A percentile compares a stretch with the other conserved stretches of the same genome.
Evolutionary conservation across 176 grass and related monocot genomes (phyloP).

Genomic region (Zizania latifolia): DNA sequence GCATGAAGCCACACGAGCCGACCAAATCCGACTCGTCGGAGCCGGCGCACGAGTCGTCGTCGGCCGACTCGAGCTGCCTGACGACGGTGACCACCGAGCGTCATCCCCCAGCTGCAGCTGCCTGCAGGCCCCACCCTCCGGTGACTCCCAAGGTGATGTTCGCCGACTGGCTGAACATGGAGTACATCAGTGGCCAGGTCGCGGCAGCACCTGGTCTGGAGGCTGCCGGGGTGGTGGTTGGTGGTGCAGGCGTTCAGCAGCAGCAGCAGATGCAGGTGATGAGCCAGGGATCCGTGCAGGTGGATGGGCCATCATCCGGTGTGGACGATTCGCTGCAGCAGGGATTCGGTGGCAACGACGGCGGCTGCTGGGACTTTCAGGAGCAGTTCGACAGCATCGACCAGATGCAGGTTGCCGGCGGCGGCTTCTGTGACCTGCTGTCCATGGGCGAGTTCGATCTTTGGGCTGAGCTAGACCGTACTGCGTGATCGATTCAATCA

Average conservation of each 20-base stretch:
- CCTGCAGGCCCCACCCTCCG: slow-evolving; percentile 13
- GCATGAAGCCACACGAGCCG: not conserved
- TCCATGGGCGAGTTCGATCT: slow-evolving; percentile 39
- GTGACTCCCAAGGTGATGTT: slow-evolving; percentile 81
- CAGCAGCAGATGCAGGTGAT: not conserved
- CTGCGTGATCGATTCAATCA: not conserved
- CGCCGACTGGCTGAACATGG: slow-evolving; percentile 74
- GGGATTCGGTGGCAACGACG: slow-evolving; percentile 37
- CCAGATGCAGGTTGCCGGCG: slow-evolving; percentile 29
- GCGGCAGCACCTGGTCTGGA: slow-evolving; percentile 31
- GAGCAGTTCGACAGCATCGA: slow-evolving; percentile 52
- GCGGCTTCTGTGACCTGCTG: slow-evolving; percentile 55
- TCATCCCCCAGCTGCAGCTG: not conserved
- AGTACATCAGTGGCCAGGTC: slow-evolving; percentile 31
- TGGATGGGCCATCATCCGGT: slow-evolving; percentile 22
- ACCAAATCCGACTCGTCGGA: slow-evolving; percentile 48
- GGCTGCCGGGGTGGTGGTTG: not conserved
- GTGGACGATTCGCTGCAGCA: slow-evolving; percentile 31
- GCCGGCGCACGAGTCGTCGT: slow-evolving; percentile 44
- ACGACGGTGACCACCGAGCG: slow-evolving; percentile 7
- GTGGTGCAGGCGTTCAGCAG: slow-evolving; percentile 16
- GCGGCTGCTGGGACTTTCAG: slow-evolving; percentile 47
- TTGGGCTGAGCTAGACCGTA: slow-evolving; percentile 35
- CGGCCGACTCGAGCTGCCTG: slow-evolving; percentile 56
- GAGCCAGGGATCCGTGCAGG: slow-evolving; percentile 42